Evolutionary conservation across 2,329 filamentous ascomycete species (phyloP).

Genomic region (Colletotrichum somersetense): DNA sequence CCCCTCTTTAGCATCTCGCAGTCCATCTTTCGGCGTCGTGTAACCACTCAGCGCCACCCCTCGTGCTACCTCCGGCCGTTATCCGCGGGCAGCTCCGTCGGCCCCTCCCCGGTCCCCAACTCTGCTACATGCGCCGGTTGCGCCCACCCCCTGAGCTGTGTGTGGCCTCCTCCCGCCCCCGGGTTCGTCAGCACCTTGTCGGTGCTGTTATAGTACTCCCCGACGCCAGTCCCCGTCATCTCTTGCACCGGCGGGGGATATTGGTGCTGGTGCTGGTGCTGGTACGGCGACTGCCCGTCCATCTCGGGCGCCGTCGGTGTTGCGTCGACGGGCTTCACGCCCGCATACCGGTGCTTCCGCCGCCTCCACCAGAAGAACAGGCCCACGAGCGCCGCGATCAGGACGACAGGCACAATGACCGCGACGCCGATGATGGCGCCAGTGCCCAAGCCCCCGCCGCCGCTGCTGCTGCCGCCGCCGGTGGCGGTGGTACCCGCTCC

Average conservation of each 20-base stretch:
- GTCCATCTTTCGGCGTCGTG: not conserved
- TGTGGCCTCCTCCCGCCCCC: not conserved
- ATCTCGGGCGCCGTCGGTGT: slow-evolving; percentile 7
- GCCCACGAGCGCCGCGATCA: slow-evolving; percentile 28
- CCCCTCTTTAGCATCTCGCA: not conserved
- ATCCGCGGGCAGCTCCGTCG: slow-evolving; percentile 23
- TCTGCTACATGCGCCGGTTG: slow-evolving; percentile 15
- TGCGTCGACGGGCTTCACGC: slow-evolving; percentile 24
- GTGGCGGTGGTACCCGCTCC: not conserved
- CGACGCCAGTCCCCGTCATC: slow-evolving; percentile 21
- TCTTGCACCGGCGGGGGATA: slow-evolving; percentile 16
- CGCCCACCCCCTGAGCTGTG: slow-evolving; percentile 29
- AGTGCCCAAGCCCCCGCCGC: slow-evolving; percentile 5
- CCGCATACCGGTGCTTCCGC: slow-evolving; percentile 32
- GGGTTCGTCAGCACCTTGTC: slow-evolving; percentile 36
- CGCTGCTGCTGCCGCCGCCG: not conserved
- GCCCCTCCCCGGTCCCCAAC: slow-evolving; percentile 12
- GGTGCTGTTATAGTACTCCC: slow-evolving; percentile 32
- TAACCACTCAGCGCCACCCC: not conserved
- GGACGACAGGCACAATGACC: slow-evolving; percentile 18
- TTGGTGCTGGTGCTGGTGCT: not conserved
- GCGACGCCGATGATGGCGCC: slow-evolving; percentile 28
- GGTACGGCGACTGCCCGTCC: slow-evolving; percentile 6
- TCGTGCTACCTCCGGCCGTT: slow-evolving; percentile 6
- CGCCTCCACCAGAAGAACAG: slow-evolving; percentile 33